These are phyloP conservation scores for Trichoderma citrinoviride DNA, from an alignment of 2,329 filamentous ascomycete genomes.

Conservation along the genomic window DNA sequence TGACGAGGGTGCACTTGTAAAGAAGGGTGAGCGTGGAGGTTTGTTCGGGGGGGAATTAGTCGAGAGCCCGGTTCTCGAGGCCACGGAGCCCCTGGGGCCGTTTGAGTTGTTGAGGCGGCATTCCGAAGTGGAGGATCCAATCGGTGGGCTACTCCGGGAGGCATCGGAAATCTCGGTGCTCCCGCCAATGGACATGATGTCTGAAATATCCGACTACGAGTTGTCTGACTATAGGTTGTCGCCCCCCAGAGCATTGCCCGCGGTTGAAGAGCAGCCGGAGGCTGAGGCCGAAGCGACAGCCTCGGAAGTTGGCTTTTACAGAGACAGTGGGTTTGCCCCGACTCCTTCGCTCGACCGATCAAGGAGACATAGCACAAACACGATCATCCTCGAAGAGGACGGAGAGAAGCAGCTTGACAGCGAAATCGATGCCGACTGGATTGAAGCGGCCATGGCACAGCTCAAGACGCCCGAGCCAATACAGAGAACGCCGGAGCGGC, in stretches of 20 bases:
- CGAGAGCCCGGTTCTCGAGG: conserved; percentile 42
- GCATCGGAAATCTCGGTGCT: conserved; percentile 24
- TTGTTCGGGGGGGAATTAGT: conserved; percentile 30
- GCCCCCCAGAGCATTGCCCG: conserved; percentile 45
- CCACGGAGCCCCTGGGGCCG: conserved; percentile 19
- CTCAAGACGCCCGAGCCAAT: conserved; percentile 32
- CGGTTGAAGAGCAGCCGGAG: conserved; percentile 52
- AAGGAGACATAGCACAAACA: conserved; percentile 35
- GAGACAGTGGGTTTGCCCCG: conserved; percentile 35
- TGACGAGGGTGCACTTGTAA: conserved; percentile 24
- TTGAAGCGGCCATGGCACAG: conserved; percentile 32
- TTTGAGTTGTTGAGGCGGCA: conserved; percentile 34
- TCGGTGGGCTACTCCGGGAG: conserved; percentile 35
- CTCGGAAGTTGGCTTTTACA: conserved; percentile 23
- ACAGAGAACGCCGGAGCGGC: conserved; percentile 1
- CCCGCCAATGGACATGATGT: conserved; percentile 19
- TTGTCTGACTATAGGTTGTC: conserved; percentile 43
- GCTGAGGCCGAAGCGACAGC: conserved; percentile 38
- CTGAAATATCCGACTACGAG: conserved; percentile 25
- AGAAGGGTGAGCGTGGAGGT: conserved; percentile 28
- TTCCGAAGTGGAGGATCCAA: conserved; percentile 33
- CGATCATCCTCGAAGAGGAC: conserved; percentile 28
- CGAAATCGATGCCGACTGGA: conserved; percentile 52
- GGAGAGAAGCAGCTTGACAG: conserved; percentile 53
- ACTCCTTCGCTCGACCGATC: conserved; percentile 39